Evolutionary conservation across 352 stramenopile species (phyloP), one percentile per base, ranked within the genome.

Genomic region (Pythium aphanidermatum): DNA sequence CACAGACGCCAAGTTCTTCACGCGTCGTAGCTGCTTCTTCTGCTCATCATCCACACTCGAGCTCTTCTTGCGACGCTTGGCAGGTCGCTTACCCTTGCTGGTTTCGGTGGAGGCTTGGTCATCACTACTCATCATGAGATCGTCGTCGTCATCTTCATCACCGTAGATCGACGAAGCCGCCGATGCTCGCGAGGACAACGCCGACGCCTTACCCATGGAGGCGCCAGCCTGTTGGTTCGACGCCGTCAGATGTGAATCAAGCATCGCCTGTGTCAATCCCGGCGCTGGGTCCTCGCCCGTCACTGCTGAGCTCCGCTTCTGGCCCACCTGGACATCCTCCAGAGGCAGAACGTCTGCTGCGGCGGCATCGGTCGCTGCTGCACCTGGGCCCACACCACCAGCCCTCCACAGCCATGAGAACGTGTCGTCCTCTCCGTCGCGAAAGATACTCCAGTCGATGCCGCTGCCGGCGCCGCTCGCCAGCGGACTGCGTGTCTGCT

Each of bases 1-100:
- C 44, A 86, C 77, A 14, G 74, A 87, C 40, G 71, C 73, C 16
- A 86, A 50, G 38, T 90, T 90, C 57, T 83, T 84, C 41, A 80
- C 69, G n/a, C 76, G 70, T 2, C 77, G 70, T 38, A 63, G 60
- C 38, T 83, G 70, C 46, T 85, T 83, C 38, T 82, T 79, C 33
- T 71, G 55, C 13, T 65, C 44, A 20, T 70, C 69, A 29, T 78
- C 56, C 20, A 49, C 51, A 10, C 31, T 26, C 17, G 36, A n/a
- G n/a, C n/a, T n/a, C n/a, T n/a, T 23, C 19, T 51, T 58, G 14
- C 42, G 40, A n/a, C 47, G 56, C 38, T 52, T 65, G 13, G 19
- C 33, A 31, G 40, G 40, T 16, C 19, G 4, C 17, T 58, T 48
- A 16, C 47, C 37, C 24, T 40, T 32, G 1, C 13, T 17, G 11